Evolutionary conservation across 768 basidiomycete species (phyloP).

Genomic region (Suillus alpinus): DNA sequence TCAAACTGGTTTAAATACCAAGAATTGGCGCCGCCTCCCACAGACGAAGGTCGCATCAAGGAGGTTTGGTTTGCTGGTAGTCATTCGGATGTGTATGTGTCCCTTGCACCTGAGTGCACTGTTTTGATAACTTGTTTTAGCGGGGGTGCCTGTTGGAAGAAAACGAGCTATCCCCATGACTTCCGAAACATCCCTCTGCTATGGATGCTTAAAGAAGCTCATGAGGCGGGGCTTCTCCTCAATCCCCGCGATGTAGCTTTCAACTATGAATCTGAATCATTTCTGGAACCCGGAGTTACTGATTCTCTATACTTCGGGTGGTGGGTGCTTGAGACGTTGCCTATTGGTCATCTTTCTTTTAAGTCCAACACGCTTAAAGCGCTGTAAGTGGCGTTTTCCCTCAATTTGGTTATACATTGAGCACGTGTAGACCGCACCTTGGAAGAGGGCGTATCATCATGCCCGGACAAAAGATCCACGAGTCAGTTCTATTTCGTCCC

Average conservation of each 20-base stretch:
- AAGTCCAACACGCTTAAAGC: not conserved
- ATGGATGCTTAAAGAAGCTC: constrained; percentile 26
- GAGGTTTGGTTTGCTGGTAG: constrained; percentile 29
- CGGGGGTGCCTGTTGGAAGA: not conserved
- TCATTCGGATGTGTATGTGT: constrained; percentile 23
- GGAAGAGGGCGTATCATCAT: constrained; percentile 1
- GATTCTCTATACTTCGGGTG: not conserved
- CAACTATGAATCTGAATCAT: not conserved
- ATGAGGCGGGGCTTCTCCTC: constrained; percentile 15
- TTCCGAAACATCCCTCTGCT: constrained; percentile 9
- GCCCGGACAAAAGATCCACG: constrained; percentile 6
- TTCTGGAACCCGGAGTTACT: not conserved
- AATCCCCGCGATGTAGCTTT: not conserved
- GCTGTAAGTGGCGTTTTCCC: not conserved
- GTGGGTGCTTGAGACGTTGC: constrained; percentile 1
- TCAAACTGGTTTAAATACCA: not conserved
- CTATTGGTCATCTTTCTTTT: not conserved
- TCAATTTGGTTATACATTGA: not conserved
- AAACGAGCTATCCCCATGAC: not conserved
- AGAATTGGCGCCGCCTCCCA: not conserved
- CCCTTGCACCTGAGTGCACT: not conserved
- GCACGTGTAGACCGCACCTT: not conserved
- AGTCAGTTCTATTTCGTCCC: not conserved
- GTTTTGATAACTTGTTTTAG: constrained; percentile 24
- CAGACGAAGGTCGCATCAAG: constrained; percentile 14